Base-by-base conservation (phyloP, 2,329 filamentous ascomycete genomes). In the Colletotrichum sp. region DNA sequence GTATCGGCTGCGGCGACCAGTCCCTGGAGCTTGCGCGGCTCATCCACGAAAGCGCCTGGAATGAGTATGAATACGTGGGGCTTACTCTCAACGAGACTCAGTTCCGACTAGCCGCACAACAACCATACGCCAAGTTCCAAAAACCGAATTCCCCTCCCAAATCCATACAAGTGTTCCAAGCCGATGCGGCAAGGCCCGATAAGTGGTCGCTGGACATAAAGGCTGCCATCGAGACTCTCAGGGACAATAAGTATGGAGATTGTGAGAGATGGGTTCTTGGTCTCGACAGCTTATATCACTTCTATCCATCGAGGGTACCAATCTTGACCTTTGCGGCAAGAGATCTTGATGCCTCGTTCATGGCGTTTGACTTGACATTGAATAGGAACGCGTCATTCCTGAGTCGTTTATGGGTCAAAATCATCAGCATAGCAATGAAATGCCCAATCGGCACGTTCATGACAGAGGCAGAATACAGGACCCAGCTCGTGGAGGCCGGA, bases 1-100 rank as follows among this genome's bases (percentile, higher is more conserved):
- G 91, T 4, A 89, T 91, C 76, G 90, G 91, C 12, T 92, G 91
- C 76, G 91, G 91, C 36, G 90, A 92, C 77, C 91, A 92, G 80
- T 89, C 87, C 0, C 80, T 89, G 24, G 86, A 88, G 71, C 78
- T 91, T 28, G 84, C 83, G 3, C 80, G 80, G 13, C 79, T 83
- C 28, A 76, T 82, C 6, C 67, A 78, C 22, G 55, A 78, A 6
- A 68, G 68, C 3, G 68, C 77, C 39, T 80, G 81, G 75, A 67
- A 72, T 30, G 72, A 79, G 15, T 85, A 88, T 71, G 83, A 82
- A 36, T 92, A 92, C 78, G 83, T 91, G 4, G 90, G 90, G 1
- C 86, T 92, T 44, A 92, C 90, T 0, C 80, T 90, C 6, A 86
- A 90, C 62, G 79, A 81, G 10, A 79, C 83, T 1, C 90, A 92